phyloP scores from a whole-genome alignment of 176 grass and related monocot genomes.

The Zizania latifolia region DNA sequence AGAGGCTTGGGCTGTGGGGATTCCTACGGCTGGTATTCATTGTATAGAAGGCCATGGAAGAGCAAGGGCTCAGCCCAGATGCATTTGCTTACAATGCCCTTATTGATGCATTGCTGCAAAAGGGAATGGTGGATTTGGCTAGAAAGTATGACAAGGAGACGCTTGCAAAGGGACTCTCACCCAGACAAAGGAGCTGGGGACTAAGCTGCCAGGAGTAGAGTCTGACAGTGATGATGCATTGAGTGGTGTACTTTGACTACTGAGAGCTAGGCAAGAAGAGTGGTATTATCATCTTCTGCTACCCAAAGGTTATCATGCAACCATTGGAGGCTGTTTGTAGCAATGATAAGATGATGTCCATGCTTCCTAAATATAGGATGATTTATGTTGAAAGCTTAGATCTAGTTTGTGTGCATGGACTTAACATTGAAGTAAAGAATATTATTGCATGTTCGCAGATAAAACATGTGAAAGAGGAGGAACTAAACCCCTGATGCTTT shows the following conservation, averaged over 20 bases:
- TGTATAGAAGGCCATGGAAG: slow-evolving; percentile 74
- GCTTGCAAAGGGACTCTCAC: slow-evolving; percentile 67
- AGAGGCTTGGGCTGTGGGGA: slow-evolving; percentile 88
- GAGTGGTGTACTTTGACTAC: slow-evolving; percentile 34
- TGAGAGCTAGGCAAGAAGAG: background rate
- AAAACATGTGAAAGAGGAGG: background rate
- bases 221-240: slow-evolving; percentile 40
- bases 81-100: slow-evolving; percentile 80
- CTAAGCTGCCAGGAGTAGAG: slow-evolving; percentile 27
- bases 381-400: background rate
- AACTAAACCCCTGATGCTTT: slow-evolving; percentile 9
- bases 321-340: background rate
- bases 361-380: background rate
- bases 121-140: slow-evolving; percentile 84
- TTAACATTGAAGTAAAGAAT: background rate
- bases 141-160: slow-evolving; percentile 82
- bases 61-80: slow-evolving; percentile 72
- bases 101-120: slow-evolving; percentile 73
- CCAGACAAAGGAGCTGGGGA: slow-evolving; percentile 62
- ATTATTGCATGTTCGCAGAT: background rate
- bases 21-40: slow-evolving; percentile 70
- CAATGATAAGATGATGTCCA: background rate
- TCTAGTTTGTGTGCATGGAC: background rate
- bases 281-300: background rate
- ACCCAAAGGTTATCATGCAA: background rate